Base-by-base conservation (phyloP, 331 rosid genomes). In the Cucumis variabilis region DNA sequence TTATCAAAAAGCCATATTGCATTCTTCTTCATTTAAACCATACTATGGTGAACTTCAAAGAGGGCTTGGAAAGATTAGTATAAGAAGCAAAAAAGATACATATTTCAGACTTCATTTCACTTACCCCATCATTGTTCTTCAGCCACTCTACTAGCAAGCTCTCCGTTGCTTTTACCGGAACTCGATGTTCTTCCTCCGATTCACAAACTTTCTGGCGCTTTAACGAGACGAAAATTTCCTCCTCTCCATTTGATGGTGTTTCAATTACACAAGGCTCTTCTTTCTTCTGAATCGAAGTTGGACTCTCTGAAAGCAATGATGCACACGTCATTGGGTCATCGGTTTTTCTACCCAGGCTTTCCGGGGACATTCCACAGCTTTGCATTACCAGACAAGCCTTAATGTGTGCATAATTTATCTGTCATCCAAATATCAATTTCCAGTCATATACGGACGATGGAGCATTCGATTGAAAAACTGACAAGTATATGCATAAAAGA, bases 331-430 rank as follows among this genome's bases (percentile, higher is more conserved):
- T 79, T 30, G 66, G 70, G 66, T 94, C 88, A 46, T 85, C 89
- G 14, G 82, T 90, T 88, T 90, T 90, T 46, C 6, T 85, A 71
- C 89, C 85, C 24, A 55, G 70, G 75, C 51, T 90, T 84, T 91
- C 94, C 4, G 89, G 83, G 87, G 93, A 86, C 53, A 89, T 79
- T 87, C 94, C 98, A 85, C 37, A 85, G 27, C 88, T 91, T 87
- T n/a, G 93, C 96, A 95, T 89, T 50, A 86, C 44, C 91, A 95
- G 91, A 90, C 81, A 92, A 30, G 86, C 81, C 94, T 91, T 95
- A 92, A 96, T 95, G 83, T 92, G 98, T 81, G 48, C 76, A 87
- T 96, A 96, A 82, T 87, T 94, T 86, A 95, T 74, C 99, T 96
- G 90, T 84, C 86, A 92, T 86, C 48, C 70, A 63, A 9, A 78